Evolutionary conservation across 306 rosid genomes (phyloP), one percentile per base, ranked within the genome.

Genomic region (Calophaca sinica): DNA sequence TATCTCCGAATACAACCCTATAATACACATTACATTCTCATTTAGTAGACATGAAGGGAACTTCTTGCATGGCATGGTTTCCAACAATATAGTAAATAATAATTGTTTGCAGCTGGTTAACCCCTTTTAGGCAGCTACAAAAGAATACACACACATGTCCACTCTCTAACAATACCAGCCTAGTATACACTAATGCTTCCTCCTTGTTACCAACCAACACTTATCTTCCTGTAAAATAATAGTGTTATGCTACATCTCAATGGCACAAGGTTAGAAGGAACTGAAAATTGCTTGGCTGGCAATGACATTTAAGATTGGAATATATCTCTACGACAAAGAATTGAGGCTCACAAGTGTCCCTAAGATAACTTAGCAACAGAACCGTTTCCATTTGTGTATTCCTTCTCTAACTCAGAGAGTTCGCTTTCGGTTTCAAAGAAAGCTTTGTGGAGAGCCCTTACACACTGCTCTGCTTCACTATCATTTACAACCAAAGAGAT

Each of bases 401-500:
- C 74, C 49, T 15, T 35, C 66, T 70, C 80, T 64, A 87, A 74
- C 33, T 82, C 80, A 14, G 83, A 61, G 48, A 31, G 9, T 71
- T 84, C 68, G 9, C 59, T 84, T 80, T 84, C 68, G 9, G 54
- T 84, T 80, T 81, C 97, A 44, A 93, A 93, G 84, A 93, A 93
- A 10, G 85, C 86, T 26, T 83, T 83, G 77, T 93, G 84, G 57
- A 93, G 91, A 68, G 98, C 89, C 77, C 90, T 67, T 7, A 93
- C 98, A 73, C 96, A 91, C 76, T 85, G 89, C 80, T 93, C 96
- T 9, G 96, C 93, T 80, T 93, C 98, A 14, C 66, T 77, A 54
- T 93, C 96, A 45, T 93, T 88, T 61, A 91, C 97, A 2, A 88
- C 89, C 91, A 93, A 84, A 29, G 98, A 93, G 85, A 93, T 91